Base-by-base conservation (phyloP, 306 rosid species). In the Casuarina cunninghamiana region DNA sequence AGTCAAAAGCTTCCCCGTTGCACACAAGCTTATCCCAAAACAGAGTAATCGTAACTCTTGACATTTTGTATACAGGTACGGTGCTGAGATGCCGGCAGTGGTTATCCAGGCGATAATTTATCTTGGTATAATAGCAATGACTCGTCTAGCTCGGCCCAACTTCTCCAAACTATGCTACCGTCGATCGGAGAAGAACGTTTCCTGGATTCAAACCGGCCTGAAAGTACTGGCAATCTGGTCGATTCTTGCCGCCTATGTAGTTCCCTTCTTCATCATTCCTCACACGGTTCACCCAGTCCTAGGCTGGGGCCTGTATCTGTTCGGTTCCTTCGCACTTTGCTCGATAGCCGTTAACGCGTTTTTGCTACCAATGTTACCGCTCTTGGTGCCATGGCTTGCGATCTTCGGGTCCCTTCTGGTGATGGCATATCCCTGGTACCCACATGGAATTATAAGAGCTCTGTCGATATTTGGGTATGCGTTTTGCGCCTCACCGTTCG, bases 341-440 rank as follows among this genome's bases (percentile, higher is more conserved):
- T 86, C 81, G 13, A 32, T 91, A 4, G 88, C 87, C 12, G 67
- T 76, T 67, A 94, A 88, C 46, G 82, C 87, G 5, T 89, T 90
- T 75, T 79, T 90, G 65, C 90, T 94, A 26, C 98, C 96, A 62
- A 55, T 65, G 85, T 73, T 94, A 6, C 85, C 97, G 0, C 87
- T 91, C 77, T 66, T 94, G 82, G 72, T 79, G 19, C 94, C 89
- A 0, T 90, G 90, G 91, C 16, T 89, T 6, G 93, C 85, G 9
- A 83, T 91, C 15, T 53, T 75, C 1, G 97, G 98, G 11, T 80
- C 53, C n/a, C 88, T 94, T 19, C 32, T 90, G 38, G 91, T 89
- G 37, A 94, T 94, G 98, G 97, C 91, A 3, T 90, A 49, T 76
- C 97, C 98, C 5, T 94, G 92, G 91, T 93, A 89, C 57, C 38